Base-by-base conservation (phyloP, 2,329 filamentous ascomycete species). In the Colletotrichum spinosum region DNA sequence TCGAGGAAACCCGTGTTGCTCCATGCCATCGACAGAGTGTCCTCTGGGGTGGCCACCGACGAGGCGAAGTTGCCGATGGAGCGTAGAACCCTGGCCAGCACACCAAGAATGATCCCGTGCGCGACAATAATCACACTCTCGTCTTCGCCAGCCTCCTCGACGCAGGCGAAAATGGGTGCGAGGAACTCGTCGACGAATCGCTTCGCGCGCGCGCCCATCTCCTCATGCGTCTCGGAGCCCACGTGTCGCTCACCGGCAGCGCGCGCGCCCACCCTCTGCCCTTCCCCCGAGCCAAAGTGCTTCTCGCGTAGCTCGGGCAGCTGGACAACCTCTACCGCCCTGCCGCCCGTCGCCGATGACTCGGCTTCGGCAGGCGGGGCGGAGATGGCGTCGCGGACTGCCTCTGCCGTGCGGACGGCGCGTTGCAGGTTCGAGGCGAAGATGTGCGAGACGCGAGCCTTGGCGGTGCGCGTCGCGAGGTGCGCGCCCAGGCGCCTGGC, bases 401-500 rank as follows among this genome's bases (percentile, higher is more conserved):
- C 86, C 70, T 87, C 82, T 0, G 92, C 93, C 1, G 93, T 97
- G 70, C 86, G 87, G 51, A 80, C 84, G 0, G 94, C 92, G 61
- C 94, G 88, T 69, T 90, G 87, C 6, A 97, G 84, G 70, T 94
- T 88, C 7, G 94, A 97, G 2, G 92, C 86, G 76, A 93, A 96
- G 66, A 97, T 80, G 67, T 89, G 84, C n/a, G 81, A 84, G 69
- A 92, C 70, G 68, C 15, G 72, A 71, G 67, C 77, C 69, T 33
- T 48, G 15, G 9, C 70, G 49, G 35, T 64, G 48, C 39, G 72
- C 35, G 71, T 66, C 1, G 79, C 77, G 6, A 97, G 85, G 71
- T 92, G 83, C 13, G 83, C 75, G 35, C 88, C 93, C 1, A 97
- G 83, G 37, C 88, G 87, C 49, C 84, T 86, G n/a, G 92, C 88